phyloP scores from a whole-genome alignment of 1,284 basidiomycete genomes.

The Apiotrichum gamsii region DNA sequence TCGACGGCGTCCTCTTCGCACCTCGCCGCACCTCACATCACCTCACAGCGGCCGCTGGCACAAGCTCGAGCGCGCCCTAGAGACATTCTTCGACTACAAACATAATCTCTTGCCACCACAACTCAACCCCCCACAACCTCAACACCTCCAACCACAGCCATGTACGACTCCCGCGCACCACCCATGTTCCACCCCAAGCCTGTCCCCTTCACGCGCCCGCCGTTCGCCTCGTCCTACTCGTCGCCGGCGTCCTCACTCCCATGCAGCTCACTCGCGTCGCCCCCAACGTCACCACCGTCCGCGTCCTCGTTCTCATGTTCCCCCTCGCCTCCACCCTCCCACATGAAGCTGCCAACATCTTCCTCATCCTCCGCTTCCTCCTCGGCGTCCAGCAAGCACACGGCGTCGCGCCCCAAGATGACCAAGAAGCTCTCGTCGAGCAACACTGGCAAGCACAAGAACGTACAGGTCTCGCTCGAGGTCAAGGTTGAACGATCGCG shows the following conservation, averaged over 20 bases:
- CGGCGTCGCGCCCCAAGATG: conserved; percentile 20
- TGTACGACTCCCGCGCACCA: neutral
- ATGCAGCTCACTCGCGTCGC: neutral
- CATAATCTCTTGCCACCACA: neutral
- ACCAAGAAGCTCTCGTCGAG: conserved; percentile 30
- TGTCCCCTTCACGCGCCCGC: conserved; percentile 8
- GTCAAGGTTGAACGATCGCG: conserved; percentile 39
- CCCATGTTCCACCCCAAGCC: conserved; percentile 17
- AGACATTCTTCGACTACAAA: neutral
- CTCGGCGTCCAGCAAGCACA: too few relatives aligned
- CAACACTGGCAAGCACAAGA: conserved; percentile 25
- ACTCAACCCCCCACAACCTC: neutral
- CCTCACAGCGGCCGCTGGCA: too few relatives aligned
- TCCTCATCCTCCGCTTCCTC: conserved; percentile 1
- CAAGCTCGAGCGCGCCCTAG: too few relatives aligned
- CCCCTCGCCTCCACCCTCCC: conserved; percentile 2
- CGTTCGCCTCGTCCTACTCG: conserved; percentile 12
- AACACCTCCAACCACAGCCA: conserved; percentile 4
- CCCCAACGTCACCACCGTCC: neutral
- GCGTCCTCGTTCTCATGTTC: conserved; percentile 9
- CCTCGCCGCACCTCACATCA: neutral
- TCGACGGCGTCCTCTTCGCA: neutral
- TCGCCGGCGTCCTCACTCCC: conserved; percentile 2
- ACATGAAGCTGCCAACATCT: too few relatives aligned
- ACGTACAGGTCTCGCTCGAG: conserved; percentile 38